Base-by-base conservation (phyloP, 1,284 basidiomycete genomes). In the Hypsizygus ulmarius region DNA sequence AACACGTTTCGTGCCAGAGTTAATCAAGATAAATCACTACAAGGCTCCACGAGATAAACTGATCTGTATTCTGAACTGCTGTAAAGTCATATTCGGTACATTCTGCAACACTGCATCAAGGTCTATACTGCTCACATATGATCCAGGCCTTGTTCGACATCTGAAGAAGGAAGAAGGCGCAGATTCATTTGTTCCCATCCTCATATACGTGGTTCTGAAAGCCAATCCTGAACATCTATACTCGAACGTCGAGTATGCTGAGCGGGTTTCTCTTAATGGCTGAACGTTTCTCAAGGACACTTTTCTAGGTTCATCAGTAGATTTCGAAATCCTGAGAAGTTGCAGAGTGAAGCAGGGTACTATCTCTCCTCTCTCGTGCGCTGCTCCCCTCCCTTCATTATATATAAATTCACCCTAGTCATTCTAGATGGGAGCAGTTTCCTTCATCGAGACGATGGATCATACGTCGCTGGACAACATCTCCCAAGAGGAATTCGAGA, bases 11-110 rank as follows among this genome's bases (percentile, higher is more conserved):
- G 27, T 18, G 27, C 47, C 60, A 92, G 94, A 97, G 67, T 73
- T 99, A 39, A 69, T 93, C 60, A 99, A 97, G 77, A 90, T 99
- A 58, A 98, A 97, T 64, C 93, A 97, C 65, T 99, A 98, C 75
- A 98, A 98, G 67, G 96, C 96, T 15, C 96, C 96, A 8, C 78
- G 96, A 39, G 96, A 99, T 70, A 99, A 99, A 72, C 76, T 98
- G 53, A 99, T 99, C 52, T 99, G 97, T 70, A 90, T 99, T 39
- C 73, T 99, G 40, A 99, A 99, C 64, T 92, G 86, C 70, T 99
- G 95, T 83, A 99, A 99, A 74, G 94, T 99, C 69, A 98, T 99
- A 62, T 99, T 97, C 65, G 96, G 96, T 93, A 59, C 55, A 84
- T 51, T 3, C 37, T 52, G 32, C 30, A 35, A 39, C 16, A 32